phyloP scores from a whole-genome alignment of 2,329 filamentous ascomycete genomes.

The Penicillium nordicum region DNA sequence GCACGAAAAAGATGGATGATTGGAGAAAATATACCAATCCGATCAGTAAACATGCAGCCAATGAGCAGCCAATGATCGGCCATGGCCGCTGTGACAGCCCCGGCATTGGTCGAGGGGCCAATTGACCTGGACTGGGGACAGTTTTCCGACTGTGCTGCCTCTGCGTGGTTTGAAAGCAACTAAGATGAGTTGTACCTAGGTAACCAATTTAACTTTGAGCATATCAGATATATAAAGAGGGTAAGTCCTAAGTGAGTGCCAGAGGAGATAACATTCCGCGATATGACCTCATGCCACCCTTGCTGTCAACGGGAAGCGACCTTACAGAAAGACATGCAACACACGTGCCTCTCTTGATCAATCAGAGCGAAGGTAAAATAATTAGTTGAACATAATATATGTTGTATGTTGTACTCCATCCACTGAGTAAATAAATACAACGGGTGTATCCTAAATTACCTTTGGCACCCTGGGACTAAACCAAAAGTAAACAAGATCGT shows the following conservation, averaged over 20 bases:
- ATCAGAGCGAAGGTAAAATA: background rate
- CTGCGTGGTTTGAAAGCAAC: constrained; percentile 15
- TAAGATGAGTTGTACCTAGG: background rate
- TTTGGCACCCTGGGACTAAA: background rate
- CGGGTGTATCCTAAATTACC: background rate
- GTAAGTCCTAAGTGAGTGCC: background rate
- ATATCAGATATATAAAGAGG: background rate
- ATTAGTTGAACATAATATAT: background rate
- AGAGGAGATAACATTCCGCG: background rate
- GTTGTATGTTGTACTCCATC: too few species aligned
- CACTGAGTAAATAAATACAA: background rate
- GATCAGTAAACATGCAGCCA: constrained; percentile 17
- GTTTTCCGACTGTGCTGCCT: constrained; percentile 13
- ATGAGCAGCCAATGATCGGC: constrained; percentile 12
- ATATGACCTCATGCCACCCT: constrained; percentile 4
- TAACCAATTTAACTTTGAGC: background rate
- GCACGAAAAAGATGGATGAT: background rate
- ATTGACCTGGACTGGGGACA: background rate
- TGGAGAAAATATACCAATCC: constrained; percentile 15
- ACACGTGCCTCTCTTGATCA: constrained; percentile 3
- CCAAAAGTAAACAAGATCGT: background rate
- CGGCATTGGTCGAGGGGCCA: background rate
- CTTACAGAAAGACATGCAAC: constrained; percentile 4
- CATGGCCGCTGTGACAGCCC: background rate
- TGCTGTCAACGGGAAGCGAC: constrained; percentile 1